These are phyloP conservation scores for Ceratocystis lukuohia DNA, from an alignment of 2,329 filamentous ascomycete genomes.

Conservation along the genomic window DNA sequence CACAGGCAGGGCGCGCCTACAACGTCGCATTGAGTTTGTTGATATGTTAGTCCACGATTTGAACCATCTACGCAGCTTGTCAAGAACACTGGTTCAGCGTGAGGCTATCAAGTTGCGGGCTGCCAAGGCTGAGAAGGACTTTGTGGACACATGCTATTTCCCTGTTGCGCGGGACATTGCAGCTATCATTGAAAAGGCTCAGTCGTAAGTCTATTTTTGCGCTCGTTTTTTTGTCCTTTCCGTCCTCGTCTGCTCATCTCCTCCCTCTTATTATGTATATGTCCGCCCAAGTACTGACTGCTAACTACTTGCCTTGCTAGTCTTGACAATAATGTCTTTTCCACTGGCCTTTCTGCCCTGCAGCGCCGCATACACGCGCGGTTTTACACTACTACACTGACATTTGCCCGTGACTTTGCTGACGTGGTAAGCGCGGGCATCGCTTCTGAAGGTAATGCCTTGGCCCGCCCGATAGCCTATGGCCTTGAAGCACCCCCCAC, in stretches of 20 bases:
- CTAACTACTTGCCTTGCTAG: constrained; percentile 28
- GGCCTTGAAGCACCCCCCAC: constrained; percentile 35
- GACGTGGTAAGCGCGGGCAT: constrained; percentile 41
- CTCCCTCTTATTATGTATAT: too few relatives aligned
- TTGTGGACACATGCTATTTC: constrained; percentile 85
- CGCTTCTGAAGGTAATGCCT: constrained; percentile 29
- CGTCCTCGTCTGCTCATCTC: too few relatives aligned
- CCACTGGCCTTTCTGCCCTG: constrained; percentile 36
- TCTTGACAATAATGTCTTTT: constrained; percentile 51
- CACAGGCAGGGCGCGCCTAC: constrained; percentile 61
- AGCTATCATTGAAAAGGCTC: constrained; percentile 66
- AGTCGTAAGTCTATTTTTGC: constrained; percentile 48
- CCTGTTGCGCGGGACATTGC: constrained; percentile 65
- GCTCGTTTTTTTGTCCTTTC: not conserved
- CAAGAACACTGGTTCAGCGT: constrained; percentile 57
- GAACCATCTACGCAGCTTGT: constrained; percentile 57
- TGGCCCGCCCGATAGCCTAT: constrained; percentile 24
- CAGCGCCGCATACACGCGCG: constrained; percentile 41
- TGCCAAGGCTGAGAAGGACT: constrained; percentile 59
- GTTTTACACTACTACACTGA: constrained; percentile 44
- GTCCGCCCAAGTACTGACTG: not conserved
- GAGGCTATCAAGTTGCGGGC: constrained; percentile 68
- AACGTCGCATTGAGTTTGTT: constrained; percentile 79
- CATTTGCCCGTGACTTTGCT: constrained; percentile 45
- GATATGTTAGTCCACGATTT: constrained; percentile 63